Evolutionary conservation across 1,139 yeast genomes (phyloP), one percentile per base, ranked within the genome.

Genomic region (Yamadazyma taylorii): DNA sequence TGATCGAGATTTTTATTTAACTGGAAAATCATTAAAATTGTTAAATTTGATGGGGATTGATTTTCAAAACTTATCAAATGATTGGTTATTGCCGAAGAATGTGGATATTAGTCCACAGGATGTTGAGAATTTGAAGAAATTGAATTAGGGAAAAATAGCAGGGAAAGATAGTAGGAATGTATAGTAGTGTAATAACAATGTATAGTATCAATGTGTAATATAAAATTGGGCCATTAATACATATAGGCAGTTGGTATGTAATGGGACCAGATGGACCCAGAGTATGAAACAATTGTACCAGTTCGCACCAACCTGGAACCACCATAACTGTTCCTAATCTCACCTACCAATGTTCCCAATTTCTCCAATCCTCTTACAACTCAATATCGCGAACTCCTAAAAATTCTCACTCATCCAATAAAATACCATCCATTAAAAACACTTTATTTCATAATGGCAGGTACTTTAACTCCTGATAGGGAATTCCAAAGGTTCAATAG

Each of bases 391-490:
- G 24, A 15, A 29, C 16, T 12, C 32, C 15, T 17, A 29, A 19
- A 29, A 19, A 19, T 29, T 19, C 32, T 19, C 32, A 29, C 24
- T 12, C 33, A 24, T 38, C 46, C 45, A 42, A 40, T 43, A 34
- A 35, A 41, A 38, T 35, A 26, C 16, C 16, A 15, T 9, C 30
- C 31, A 38, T 30, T 19, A 12, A 10, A 14, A 23, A 24, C 35
- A 12, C 30, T 33, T 31, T 24, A 22, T 30, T 27, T 32, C 35
- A 36, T 27, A 24, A 71, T 71, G 77, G 77, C 76, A 36, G 68
- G 60, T 40, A 71, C 77, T 34, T 64, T 71, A 48, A 63, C 53
- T 52, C 75, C 73, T 50, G 77, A 71, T 49, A 64, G 63, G 37
- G 72, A 61, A 40, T 61, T 69, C 36, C 69, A 66, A 52, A 61